Base-by-base conservation (phyloP, 345 rosid species). In the Lepidium didymum region DNA sequence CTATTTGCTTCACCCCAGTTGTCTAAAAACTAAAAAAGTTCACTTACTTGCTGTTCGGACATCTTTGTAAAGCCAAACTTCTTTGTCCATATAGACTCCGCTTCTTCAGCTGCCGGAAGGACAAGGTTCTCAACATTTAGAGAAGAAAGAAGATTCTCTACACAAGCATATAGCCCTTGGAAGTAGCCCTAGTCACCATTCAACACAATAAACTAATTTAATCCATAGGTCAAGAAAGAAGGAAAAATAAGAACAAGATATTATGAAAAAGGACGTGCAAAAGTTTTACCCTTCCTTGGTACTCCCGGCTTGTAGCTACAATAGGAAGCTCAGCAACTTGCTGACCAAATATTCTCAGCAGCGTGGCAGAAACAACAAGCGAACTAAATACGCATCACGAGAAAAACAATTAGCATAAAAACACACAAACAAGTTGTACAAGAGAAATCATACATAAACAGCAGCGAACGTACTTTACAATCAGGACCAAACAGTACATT, bases 311-410 rank as follows among this genome's bases (percentile, higher is more conserved):
- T 9, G 99, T 95, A 21, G 99, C 99, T 33, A 95, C 97, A 42
- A 94, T 81, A 67, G 99, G 99, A 62, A 94, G 97, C 79, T 94
- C 99, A 16, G 97, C 99, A 77, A 91, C 91, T 75, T 87, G 89
- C 79, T 68, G 84, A 47, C 96, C 97, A 66, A 94, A 87, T 42
- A 91, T 78, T 78, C 99, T 86, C 64, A 94, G 88, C 79, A 94
- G 89, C 40, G 93, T 96, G 77, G 99, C 99, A 49, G 97, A 91
- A 37, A 91, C 93, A 76, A 89, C 96, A 70, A 83, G 82, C 63
- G 87, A 79, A 79, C 99, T 94, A 82, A 41, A 50, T 29, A 10
- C 0, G 2, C 51, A 56, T 27, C 62, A 68, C 7, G 65, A 42
- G 47, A 15, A 14, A 58, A 59, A 13, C 13, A 40, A 61, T 67